These are phyloP conservation scores for Endocalyx cinctus DNA, from an alignment of 2,329 filamentous ascomycete genomes.

Conservation along the genomic window DNA sequence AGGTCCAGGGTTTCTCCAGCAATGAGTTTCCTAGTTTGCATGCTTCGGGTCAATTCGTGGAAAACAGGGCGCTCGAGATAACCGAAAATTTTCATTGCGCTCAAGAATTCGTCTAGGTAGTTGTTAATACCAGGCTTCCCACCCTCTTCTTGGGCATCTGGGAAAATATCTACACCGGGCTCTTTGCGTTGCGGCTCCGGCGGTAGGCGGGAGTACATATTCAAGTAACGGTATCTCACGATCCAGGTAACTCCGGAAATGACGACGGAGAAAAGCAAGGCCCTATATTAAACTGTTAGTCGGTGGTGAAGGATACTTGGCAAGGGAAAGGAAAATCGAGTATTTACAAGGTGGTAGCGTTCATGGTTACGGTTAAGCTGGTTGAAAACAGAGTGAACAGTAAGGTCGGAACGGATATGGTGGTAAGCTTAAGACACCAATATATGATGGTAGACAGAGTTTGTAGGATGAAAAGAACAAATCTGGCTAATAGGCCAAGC, in stretches of 20 bases:
- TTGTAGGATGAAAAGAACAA: constrained; percentile 52
- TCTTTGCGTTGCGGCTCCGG: constrained; percentile 95
- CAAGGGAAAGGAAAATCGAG: constrained; percentile 4
- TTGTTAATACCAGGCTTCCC: constrained; percentile 89
- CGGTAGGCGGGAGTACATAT: constrained; percentile 92
- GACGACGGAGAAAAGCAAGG: constrained; percentile 66
- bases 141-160: constrained; percentile 84
- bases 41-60: constrained; percentile 92
- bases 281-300: constrained; percentile 15
- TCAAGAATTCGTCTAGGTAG: constrained; percentile 95
- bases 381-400: constrained; percentile 59
- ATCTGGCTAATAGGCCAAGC: constrained; percentile 52
- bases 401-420: constrained; percentile 83
- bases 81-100: constrained; percentile 97
- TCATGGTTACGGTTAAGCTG: constrained; percentile 96
- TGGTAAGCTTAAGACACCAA: constrained; percentile 78
- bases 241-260: constrained; percentile 90
- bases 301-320: too few species aligned
- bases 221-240: constrained; percentile 89
- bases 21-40: constrained; percentile 96
- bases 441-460: constrained; percentile 59
- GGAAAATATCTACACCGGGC: constrained; percentile 90
- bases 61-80: constrained; percentile 96
- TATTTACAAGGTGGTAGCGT: constrained; percentile 85
- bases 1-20: constrained; percentile 92